A percentile compares a stretch with the other conserved stretches of the same genome.
These are phyloP conservation scores for Anthostomella pinea DNA, from an alignment of 2,329 filamentous ascomycete species.

Conservation along the genomic window DNA sequence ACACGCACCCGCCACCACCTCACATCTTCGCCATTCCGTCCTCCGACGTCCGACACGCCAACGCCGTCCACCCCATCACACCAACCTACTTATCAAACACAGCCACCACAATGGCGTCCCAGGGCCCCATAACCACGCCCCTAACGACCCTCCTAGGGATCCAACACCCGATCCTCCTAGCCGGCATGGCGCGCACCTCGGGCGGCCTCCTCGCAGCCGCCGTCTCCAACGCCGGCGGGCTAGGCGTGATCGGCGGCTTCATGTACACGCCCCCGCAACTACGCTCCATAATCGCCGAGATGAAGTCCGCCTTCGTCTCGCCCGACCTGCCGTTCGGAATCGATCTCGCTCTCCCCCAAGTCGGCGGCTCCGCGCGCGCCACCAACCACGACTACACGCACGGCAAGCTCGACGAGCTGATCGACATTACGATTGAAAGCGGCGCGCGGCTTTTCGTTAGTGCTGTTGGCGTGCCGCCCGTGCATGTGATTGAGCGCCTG, in stretches of 20 bases:
- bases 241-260: constrained; percentile 71
- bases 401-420: constrained; percentile 81
- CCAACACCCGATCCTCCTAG: constrained; percentile 84
- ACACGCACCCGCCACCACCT: too few species aligned
- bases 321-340: constrained; percentile 81
- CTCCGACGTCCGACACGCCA: background rate
- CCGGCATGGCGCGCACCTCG: constrained; percentile 88
- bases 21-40: too few species aligned
- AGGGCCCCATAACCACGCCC: constrained; percentile 67
- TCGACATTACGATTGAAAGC: constrained; percentile 80
- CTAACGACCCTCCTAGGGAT: constrained; percentile 78
- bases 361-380: constrained; percentile 78
- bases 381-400: constrained; percentile 97
- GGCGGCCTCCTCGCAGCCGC: constrained; percentile 77
- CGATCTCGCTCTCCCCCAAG: constrained; percentile 85
- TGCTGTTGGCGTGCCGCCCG: constrained; percentile 83
- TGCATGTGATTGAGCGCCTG: constrained; percentile 67
- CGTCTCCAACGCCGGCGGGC: constrained; percentile 83
- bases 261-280: constrained; percentile 73
- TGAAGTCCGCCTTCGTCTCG: constrained; percentile 69
- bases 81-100: background rate
- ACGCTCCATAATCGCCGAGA: constrained; percentile 76
- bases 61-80: too few species aligned
- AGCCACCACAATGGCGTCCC: constrained; percentile 36
- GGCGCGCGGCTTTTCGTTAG: constrained; percentile 83